These are phyloP conservation scores for Amauroascus niger DNA, from an alignment of 2,329 filamentous ascomycete species.

Conservation along the genomic window DNA sequence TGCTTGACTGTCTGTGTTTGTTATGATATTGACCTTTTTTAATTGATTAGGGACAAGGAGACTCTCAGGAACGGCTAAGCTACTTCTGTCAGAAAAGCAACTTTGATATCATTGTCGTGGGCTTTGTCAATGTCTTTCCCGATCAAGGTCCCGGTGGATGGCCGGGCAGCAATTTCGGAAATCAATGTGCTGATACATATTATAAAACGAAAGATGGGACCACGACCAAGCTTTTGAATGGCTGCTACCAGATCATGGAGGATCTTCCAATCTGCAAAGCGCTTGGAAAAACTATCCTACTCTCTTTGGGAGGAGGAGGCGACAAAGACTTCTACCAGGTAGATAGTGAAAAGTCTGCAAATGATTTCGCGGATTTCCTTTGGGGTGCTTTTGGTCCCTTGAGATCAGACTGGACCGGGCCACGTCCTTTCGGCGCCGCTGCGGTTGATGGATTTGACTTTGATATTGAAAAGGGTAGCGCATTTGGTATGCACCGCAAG, in stretches of 20 bases:
- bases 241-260: constrained; percentile 37
- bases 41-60: constrained; percentile 42
- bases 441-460: constrained; percentile 47
- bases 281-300: constrained; percentile 36
- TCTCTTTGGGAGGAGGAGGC: constrained; percentile 42
- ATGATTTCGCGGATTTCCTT: constrained; percentile 43
- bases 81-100: constrained; percentile 44
- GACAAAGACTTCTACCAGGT: constrained; percentile 34
- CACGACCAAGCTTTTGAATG: constrained; percentile 34
- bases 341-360: constrained; percentile 30
- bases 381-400: constrained; percentile 44
- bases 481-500: constrained; percentile 21
- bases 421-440: constrained; percentile 41
- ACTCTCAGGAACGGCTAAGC: constrained; percentile 39
- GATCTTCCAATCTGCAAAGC: constrained; percentile 36
- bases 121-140: constrained; percentile 48
- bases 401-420: constrained; percentile 26
- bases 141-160: constrained; percentile 37
- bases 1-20: not conserved
- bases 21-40: constrained; percentile 7
- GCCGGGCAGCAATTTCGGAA: constrained; percentile 49
- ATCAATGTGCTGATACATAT: constrained; percentile 39
- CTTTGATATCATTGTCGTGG: constrained; percentile 48
- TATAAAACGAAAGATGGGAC: constrained; percentile 33
- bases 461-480: constrained; percentile 34